Percentiles rank a stretch among this genome's conserved stretches.
These are phyloP conservation scores for Papiliotrema fonsecae DNA, from an alignment of 1,284 basidiomycete genomes.

Conservation along the genomic window DNA sequence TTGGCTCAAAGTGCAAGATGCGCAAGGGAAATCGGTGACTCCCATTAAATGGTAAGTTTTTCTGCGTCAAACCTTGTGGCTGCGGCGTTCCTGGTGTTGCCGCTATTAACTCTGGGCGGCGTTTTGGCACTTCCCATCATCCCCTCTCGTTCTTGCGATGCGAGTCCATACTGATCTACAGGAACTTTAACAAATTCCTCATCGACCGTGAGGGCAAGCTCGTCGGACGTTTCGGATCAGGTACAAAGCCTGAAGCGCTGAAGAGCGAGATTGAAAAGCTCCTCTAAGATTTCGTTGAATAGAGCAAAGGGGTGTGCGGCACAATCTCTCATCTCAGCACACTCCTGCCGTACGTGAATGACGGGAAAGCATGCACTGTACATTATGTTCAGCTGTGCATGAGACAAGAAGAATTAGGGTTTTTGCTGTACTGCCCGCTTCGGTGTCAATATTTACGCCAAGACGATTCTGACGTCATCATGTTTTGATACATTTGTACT, in stretches of 20 bases:
- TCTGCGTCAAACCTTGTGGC: constrained; percentile 12
- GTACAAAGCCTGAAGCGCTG: constrained; percentile 35
- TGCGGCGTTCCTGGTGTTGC: too few species aligned
- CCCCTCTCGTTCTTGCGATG: too few species aligned
- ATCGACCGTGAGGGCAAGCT: constrained; percentile 36
- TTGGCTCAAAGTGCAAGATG: constrained; percentile 65
- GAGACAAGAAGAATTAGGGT: too few species aligned
- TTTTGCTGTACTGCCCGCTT: too few species aligned
- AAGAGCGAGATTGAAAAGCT: constrained; percentile 37
- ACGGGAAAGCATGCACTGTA: too few species aligned
- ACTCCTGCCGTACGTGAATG: too few species aligned
- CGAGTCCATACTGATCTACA: constrained; percentile 6
- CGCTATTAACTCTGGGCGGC: too few species aligned
- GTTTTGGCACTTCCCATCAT: too few species aligned
- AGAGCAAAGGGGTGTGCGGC: background rate
- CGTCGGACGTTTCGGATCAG: constrained; percentile 31
- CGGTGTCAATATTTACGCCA: too few species aligned
- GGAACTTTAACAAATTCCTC: constrained; percentile 46
- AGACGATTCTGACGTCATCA: background rate
- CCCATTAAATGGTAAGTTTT: constrained; percentile 47
- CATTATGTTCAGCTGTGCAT: too few species aligned
- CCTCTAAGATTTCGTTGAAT: constrained; percentile 11
- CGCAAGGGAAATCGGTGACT: constrained; percentile 31
- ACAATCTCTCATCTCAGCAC: too few species aligned
- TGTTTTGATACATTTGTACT: background rate